Base-by-base conservation (phyloP, 108 stramenopile genomes). In the Skeletonema marinoi region DNA sequence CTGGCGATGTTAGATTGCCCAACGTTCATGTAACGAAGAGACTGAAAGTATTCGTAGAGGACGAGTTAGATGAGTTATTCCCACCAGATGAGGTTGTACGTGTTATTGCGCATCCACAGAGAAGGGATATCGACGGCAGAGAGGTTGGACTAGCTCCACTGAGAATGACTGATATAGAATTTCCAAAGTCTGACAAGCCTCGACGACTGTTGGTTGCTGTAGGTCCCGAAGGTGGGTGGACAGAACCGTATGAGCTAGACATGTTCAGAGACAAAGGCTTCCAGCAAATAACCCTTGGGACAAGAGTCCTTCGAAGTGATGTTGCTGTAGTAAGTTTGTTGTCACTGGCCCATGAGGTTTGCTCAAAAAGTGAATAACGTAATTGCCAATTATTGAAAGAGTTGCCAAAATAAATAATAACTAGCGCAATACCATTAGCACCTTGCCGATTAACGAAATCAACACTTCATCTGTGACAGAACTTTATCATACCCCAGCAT, bases 191-290 rank as follows among this genome's bases (percentile, higher is more conserved):
- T 60, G 62, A 66, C 3, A 60, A 71, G 51, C 83, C 75, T 19
- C 77, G 87, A 6, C 78, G 69, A 59, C 80, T 95, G 3, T 68
- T 95, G 13, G 65, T 95, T 44, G 94, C 94, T 10, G 90, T 95
- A 4, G 93, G 75, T 9, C 97, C 97, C 0, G 97, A 98, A 78
- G 96, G 97, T 19, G 97, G 97, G 1, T 98, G 96, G 96, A 88
- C 82, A 13, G 96, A 97, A 65, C 93, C 93, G 0, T 60, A 88
- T 54, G 96, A 98, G 80, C 69, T 98, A 46, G 91, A 92, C 19
- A 62, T 82, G 67, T 91, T 98, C 63, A 32, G 62, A 21, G 44
- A 74, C 14, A 62, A 67, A 14, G 95, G 92, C 3, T 98, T 98
- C 73, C 88, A 95, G 73, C 88, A 95, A 80, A 66, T 92, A 11